Evolutionary conservation across 148 eudicot species (phyloP), one percentile per base, ranked within the genome.

Genomic region (Camellia japonica): DNA sequence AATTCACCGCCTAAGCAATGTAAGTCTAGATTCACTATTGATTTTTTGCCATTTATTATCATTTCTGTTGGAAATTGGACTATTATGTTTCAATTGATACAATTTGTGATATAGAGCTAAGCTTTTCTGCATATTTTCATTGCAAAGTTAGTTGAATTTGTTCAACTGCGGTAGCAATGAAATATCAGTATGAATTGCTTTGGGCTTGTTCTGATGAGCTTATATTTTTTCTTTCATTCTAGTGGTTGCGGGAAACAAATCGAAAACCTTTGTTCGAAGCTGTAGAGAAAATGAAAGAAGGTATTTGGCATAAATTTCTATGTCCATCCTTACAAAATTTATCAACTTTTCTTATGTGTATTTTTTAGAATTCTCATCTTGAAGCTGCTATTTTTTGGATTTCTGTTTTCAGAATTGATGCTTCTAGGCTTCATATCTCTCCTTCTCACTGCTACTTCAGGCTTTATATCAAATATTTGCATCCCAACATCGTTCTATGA

Each of bases 221-320:
- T 49, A 13, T 65, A 20, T n/a, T 51, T 18, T 44, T 56, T 73
- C 10, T 81, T 67, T 18, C 54, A 51, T 79, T 82, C 83, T 86
- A 95, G 97, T 93, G 98, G 97, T 81, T 95, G 83, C 80, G 83
- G 84, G 87, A 87, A 88, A 91, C 96, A 16, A 88, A 87, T 80
- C 82, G 96, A 60, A 92, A 87, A 62, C 97, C 98, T 71, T 81
- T 95, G 85, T 92, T 93, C 80, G 91, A 93, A 73, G 93, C 97
- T 68, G 88, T 95, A 52, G 98, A 95, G 90, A 95, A 93, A 84
- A 95, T 95, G 97, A 95, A 95, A 89, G 98, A 95, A 95, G 98
- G 98, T 93, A 84, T 30, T 71, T 41, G 30, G 15, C 64, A 20
- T 59, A 9, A 41, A 49, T 42, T 65, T 54, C 49, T 66, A 8